These are phyloP conservation scores for Sordariomycetes sp. DNA, from an alignment of 2,329 filamentous ascomycete species.

Conservation along the genomic window DNA sequence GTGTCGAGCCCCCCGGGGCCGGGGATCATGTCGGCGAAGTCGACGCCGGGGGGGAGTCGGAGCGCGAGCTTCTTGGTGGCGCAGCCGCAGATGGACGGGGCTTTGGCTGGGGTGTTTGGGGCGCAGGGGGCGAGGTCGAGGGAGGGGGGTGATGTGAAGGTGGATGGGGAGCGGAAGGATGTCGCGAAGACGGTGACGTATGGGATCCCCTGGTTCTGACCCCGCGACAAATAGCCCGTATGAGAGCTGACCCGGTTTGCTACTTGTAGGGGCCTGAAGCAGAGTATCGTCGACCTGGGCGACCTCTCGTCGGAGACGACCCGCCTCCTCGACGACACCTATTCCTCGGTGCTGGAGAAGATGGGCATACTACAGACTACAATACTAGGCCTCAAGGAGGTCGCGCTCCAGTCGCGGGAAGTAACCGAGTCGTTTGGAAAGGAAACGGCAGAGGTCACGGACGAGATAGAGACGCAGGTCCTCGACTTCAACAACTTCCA, in stretches of 20 bases:
- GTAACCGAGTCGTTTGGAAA: constrained; percentile 44
- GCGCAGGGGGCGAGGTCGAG: not conserved
- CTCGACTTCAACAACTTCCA: constrained; percentile 48
- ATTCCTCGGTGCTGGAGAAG: constrained; percentile 61
- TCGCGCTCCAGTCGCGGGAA: constrained; percentile 47
- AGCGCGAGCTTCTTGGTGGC: not conserved
- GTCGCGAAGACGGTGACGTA: constrained; percentile 23
- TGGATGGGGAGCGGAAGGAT: not conserved
- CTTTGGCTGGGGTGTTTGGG: not conserved
- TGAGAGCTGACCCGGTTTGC: constrained; percentile 11
- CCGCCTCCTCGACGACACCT: constrained; percentile 57
- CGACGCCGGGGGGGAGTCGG: not conserved
- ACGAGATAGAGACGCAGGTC: constrained; percentile 48
- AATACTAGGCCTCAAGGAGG: constrained; percentile 49
- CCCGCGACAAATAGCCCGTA: not conserved
- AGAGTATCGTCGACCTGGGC: constrained; percentile 39
- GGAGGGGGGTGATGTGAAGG: not conserved
- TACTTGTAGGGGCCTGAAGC: constrained; percentile 31
- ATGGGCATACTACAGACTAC: constrained; percentile 50
- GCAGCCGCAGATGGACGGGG: not conserved
- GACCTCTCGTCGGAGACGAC: constrained; percentile 49
- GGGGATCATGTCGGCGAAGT: not conserved
- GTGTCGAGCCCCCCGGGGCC: not conserved
- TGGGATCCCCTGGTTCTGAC: constrained; percentile 8
- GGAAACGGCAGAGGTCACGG: constrained; percentile 44